Evolutionary conservation across 2,329 filamentous ascomycete genomes (phyloP).

Genomic region (Colletotrichum higginsianum): DNA sequence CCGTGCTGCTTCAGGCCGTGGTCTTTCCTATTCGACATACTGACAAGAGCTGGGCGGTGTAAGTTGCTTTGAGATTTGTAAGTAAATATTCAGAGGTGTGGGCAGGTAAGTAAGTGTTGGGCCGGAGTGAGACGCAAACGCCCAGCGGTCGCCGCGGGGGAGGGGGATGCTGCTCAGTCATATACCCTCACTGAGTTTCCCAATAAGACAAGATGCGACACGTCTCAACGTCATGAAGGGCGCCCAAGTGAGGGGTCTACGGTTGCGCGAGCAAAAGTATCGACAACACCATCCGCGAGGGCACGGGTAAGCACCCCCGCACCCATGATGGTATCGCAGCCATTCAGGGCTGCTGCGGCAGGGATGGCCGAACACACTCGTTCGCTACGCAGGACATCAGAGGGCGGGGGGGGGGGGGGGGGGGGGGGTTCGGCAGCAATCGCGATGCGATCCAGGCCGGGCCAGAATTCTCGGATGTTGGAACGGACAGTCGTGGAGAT

Average conservation of each 20-base stretch:
- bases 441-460: background rate
- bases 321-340: conserved; percentile 1
- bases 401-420: no score
- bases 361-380: conserved; percentile 8
- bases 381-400: background rate
- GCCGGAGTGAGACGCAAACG: no score
- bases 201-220: background rate
- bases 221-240: conserved; percentile 3
- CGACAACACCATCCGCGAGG: conserved; percentile 20
- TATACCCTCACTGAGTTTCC: conserved; percentile 18
- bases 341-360: background rate
- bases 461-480: background rate
- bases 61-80: background rate
- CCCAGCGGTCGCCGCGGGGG: no score
- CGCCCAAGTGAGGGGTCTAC: conserved; percentile 20
- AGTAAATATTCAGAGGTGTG: no score
- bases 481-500: background rate
- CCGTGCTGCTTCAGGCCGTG: conserved; percentile 34
- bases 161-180: background rate
- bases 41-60: background rate
- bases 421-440: conserved; percentile 10
- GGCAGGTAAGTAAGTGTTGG: background rate
- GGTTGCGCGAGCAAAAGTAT: conserved; percentile 21
- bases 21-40: conserved; percentile 29
- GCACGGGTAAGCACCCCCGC: conserved; percentile 31